Conservation (phyloP, 2,329 filamentous ascomycete species). For the Cladosporium phlei region DNA sequence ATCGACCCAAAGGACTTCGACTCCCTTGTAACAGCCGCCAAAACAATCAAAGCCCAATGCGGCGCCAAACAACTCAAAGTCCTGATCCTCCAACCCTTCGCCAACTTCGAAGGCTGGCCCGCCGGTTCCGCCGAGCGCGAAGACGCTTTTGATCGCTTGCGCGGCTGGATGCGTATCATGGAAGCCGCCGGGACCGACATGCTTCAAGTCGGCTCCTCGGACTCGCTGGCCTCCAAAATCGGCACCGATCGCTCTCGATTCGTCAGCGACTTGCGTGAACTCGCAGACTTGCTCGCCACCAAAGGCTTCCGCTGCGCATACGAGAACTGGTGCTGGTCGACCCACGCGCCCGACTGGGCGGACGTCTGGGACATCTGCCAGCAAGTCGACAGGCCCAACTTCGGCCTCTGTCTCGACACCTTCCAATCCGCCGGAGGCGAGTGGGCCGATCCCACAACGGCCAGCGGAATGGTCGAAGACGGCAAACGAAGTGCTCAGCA, state of each 20-base stretch:
- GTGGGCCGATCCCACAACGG: constrained; percentile 66
- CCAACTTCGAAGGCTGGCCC: constrained; percentile 72
- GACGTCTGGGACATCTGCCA: constrained; percentile 65
- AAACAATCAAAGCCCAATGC: constrained; percentile 52
- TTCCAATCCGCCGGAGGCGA: constrained; percentile 71
- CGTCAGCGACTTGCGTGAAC: constrained; percentile 56
- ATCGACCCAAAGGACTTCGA: constrained; percentile 57
- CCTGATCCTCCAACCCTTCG: constrained; percentile 70
- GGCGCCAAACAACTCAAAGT: constrained; percentile 53
- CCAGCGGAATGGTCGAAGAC: constrained; percentile 54
- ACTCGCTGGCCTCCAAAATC: constrained; percentile 53
- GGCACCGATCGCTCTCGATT: constrained; percentile 47
- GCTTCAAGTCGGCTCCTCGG: constrained; percentile 64
- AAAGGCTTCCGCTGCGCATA: constrained; percentile 63
- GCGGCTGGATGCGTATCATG: constrained; percentile 69
- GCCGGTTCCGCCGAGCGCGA: constrained; percentile 53
- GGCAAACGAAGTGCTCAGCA: constrained; percentile 39
- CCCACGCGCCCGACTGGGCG: constrained; percentile 63
- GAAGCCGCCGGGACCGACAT: constrained; percentile 63
- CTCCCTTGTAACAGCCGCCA: constrained; percentile 51
- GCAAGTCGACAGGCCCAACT: constrained; percentile 58
- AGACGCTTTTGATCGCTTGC: constrained; percentile 59
- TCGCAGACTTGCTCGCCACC: constrained; percentile 58
- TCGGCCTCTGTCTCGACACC: constrained; percentile 72
- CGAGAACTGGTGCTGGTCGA: constrained; percentile 81